These are phyloP conservation scores for Rhizophora mangle DNA, from an alignment of 345 rosid genomes.

Conservation along the genomic window DNA sequence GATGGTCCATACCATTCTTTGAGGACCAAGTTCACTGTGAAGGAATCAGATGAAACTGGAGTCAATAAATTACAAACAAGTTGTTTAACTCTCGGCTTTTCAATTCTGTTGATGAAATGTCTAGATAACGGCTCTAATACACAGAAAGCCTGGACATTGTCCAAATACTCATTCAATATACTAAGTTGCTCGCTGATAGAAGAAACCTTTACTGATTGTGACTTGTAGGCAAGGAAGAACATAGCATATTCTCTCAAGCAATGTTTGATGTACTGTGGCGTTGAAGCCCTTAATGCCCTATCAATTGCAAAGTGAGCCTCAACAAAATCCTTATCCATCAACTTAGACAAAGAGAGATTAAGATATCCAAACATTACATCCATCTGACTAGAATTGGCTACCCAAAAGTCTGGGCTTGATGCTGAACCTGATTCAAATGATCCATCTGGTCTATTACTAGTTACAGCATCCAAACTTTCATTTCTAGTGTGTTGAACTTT, in stretches of 20 bases:
- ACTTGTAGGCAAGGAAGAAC: slow-evolving; percentile 41
- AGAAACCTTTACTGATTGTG: slow-evolving; percentile 33
- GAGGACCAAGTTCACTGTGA: slow-evolving; percentile 59
- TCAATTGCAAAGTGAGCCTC: slow-evolving; percentile 57
- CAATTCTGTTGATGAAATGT: slow-evolving; percentile 51
- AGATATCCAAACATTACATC: slow-evolving; percentile 73
- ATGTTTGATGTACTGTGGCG: slow-evolving; percentile 40
- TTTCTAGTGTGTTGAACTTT: slow-evolving; percentile 27
- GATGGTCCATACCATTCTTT: slow-evolving; percentile 75
- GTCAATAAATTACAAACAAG: slow-evolving; percentile 50
- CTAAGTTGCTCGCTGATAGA: slow-evolving; percentile 40
- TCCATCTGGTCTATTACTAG: slow-evolving; percentile 17
- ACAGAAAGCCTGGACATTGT: slow-evolving; percentile 43
- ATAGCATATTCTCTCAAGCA: slow-evolving; percentile 74
- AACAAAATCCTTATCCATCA: slow-evolving; percentile 49
- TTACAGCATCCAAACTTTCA: slow-evolving; percentile 24
- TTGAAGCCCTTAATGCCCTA: slow-evolving; percentile 50
- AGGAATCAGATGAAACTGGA: slow-evolving; percentile 51
- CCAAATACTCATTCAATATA: slow-evolving; percentile 52
- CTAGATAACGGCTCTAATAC: slow-evolving; percentile 55
- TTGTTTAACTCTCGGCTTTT: slow-evolving; percentile 58
- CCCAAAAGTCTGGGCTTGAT: slow-evolving; percentile 27
- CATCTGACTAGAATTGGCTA: slow-evolving; percentile 25
- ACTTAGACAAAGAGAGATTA: slow-evolving; percentile 61
- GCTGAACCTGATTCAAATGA: slow-evolving; percentile 26